A percentile compares a stretch with the other conserved stretches of the same genome.
phyloP scores from a whole-genome alignment of 2,329 filamentous ascomycete species.

The Phaeosphaeriaceae sp. region DNA sequence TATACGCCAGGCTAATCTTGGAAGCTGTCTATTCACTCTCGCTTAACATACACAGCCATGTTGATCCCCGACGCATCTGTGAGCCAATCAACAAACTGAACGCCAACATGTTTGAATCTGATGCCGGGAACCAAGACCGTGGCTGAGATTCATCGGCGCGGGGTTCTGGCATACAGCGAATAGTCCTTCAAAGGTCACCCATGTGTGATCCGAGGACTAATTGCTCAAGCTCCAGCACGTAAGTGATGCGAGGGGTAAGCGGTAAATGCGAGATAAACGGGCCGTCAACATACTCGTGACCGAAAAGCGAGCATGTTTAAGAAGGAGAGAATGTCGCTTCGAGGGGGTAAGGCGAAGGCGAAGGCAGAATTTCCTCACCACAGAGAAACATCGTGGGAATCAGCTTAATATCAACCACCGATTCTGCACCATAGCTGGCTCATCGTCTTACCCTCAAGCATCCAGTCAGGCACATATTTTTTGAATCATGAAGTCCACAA shows the following conservation, averaged over 20 bases:
- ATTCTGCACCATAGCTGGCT: too few species aligned
- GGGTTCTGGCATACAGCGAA: background rate
- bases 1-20: background rate
- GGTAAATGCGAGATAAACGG: background rate
- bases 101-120: background rate
- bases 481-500: slow-evolving; percentile 1
- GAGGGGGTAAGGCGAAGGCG: background rate
- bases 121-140: background rate
- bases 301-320: background rate
- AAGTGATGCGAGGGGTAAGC: background rate
- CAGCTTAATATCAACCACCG: background rate
- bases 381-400: background rate
- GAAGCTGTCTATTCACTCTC: slow-evolving; percentile 5
- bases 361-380: background rate
- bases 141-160: background rate
- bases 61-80: background rate
- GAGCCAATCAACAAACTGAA: background rate
- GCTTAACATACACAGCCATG: background rate
- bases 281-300: background rate
- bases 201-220: background rate
- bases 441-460: background rate
- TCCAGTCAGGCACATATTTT: background rate
- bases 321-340: background rate
- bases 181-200: background rate
- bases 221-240: background rate